Conservation (phyloP, 345 rosid species). For the Euphorbia peplus region DNA sequence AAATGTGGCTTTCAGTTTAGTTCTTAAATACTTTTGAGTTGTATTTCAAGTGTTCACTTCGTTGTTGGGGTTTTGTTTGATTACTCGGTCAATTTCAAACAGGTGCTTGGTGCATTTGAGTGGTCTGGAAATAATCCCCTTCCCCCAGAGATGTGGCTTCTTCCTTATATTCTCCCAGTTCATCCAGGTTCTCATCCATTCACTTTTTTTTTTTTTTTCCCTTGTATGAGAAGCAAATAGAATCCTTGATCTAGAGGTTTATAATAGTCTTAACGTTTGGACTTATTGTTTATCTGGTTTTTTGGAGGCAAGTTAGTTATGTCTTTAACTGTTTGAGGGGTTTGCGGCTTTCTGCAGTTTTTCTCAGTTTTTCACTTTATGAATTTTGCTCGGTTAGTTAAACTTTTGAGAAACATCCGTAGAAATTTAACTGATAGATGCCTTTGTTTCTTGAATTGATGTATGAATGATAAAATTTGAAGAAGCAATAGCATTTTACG, state of each 20-base stretch:
- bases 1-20: slow-evolving; percentile 98
- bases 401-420: background rate
- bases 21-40: slow-evolving; percentile 15
- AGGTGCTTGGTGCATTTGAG: slow-evolving; percentile 94
- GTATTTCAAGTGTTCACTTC: slow-evolving; percentile 8
- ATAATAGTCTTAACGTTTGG: background rate
- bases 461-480: background rate
- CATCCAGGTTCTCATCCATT: slow-evolving; percentile 73
- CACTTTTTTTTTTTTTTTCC: no score
- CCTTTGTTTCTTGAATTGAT: background rate
- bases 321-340: no score
- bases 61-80: slow-evolving; percentile 15
- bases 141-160: slow-evolving; percentile 99
- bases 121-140: slow-evolving; percentile 98
- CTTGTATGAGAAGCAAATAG: background rate
- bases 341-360: background rate
- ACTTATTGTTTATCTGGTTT: background rate
- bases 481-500: background rate
- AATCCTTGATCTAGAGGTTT: slow-evolving; percentile 2
- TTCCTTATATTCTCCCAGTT: slow-evolving; percentile 73
- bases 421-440: background rate
- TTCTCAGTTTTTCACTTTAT: background rate
- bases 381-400: background rate
- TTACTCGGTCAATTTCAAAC: slow-evolving; percentile 30
- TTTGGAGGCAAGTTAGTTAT: background rate